These are phyloP conservation scores for Eimeria sp. DNA, from an alignment of 169 alveolate genomes.

Conservation along the genomic window DNA sequence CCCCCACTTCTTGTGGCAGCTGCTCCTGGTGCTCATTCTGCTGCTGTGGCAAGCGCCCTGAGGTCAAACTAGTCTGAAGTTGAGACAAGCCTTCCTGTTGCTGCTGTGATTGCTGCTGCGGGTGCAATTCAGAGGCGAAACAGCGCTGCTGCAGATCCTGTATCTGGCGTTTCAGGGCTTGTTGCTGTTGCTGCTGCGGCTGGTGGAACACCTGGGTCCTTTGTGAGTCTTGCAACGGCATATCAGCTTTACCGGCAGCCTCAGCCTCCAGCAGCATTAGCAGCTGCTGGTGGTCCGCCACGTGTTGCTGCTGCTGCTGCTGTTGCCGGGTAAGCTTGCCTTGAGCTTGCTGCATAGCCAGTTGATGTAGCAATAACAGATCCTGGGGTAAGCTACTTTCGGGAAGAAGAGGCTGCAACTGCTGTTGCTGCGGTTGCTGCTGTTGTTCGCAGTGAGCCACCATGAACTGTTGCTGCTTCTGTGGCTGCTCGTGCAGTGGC, in stretches of 20 bases:
- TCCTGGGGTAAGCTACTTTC: conserved; percentile 41
- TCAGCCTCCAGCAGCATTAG: conserved; percentile 65
- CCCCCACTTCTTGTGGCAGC: conserved; percentile 13
- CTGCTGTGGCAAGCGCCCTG: conserved; percentile 40
- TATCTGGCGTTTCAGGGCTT: conserved; percentile 53
- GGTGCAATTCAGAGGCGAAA: conserved; percentile 18
- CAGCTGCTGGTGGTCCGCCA: conserved; percentile 71
- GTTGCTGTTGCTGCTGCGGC: conserved; percentile 49
- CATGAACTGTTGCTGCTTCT: conserved; percentile 49
- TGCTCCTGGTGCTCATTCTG: conserved; percentile 27
- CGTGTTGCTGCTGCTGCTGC: conserved; percentile 28
- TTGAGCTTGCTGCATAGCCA: conserved; percentile 55
- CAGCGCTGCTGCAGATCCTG: conserved; percentile 67
- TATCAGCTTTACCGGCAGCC: conserved; percentile 28
- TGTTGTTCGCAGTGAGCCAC: conserved; percentile 19
- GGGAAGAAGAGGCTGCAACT: conserved; percentile 25
- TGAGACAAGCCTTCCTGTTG: conserved; percentile 5
- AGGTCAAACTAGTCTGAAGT: not conserved
- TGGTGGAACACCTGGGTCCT: not conserved
- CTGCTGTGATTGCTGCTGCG: conserved; percentile 37
- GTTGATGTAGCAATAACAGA: conserved; percentile 59
- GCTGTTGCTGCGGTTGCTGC: conserved; percentile 57
- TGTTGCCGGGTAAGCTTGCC: conserved; percentile 39
- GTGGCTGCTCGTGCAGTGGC: conserved; percentile 53
- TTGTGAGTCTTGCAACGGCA: conserved; percentile 21